Conservation (phyloP, 306 rosid genomes). For the Begonia peltatifolia region DNA sequence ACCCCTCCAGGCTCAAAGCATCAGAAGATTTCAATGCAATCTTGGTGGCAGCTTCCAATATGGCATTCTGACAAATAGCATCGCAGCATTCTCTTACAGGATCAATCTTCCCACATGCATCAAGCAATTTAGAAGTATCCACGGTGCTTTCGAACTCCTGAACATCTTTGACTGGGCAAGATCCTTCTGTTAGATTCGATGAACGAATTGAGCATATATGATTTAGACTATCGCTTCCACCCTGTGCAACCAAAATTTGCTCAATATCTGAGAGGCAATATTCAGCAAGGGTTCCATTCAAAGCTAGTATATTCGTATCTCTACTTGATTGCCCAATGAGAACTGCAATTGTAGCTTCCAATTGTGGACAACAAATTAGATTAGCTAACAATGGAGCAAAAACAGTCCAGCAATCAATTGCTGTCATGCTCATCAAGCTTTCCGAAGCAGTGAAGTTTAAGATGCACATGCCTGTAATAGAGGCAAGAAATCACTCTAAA, state of each 20-base stretch:
- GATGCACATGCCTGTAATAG: conserved; percentile 51
- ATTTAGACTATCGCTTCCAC: conserved; percentile 43
- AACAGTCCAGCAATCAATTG: conserved; percentile 73
- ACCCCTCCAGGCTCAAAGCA: conserved; percentile 34
- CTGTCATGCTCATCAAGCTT: conserved; percentile 60
- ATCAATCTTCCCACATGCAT: conserved; percentile 69
- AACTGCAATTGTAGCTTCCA: conserved; percentile 83
- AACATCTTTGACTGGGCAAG: conserved; percentile 63
- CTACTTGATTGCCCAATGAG: conserved; percentile 85
- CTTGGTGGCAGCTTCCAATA: conserved; percentile 71
- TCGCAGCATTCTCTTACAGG: conserved; percentile 85
- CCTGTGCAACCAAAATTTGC: conserved; percentile 81
- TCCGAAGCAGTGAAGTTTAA: conserved; percentile 66
- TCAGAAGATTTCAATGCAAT: conserved; percentile 59
- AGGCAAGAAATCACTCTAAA: not conserved
- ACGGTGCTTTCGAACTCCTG: conserved; percentile 48
- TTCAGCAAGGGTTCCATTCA: conserved; percentile 47
- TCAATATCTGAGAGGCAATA: conserved; percentile 73
- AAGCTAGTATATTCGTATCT: conserved; percentile 48
- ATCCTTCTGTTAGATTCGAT: conserved; percentile 58
- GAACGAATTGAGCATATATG: conserved; percentile 57
- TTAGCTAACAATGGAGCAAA: conserved; percentile 82
- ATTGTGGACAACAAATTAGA: conserved; percentile 90
- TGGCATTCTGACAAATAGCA: conserved; percentile 72
- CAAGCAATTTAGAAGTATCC: conserved; percentile 67